These are phyloP conservation scores for Irpex rosettiformis DNA, from an alignment of 1,284 basidiomycete species.

Conservation along the genomic window DNA sequence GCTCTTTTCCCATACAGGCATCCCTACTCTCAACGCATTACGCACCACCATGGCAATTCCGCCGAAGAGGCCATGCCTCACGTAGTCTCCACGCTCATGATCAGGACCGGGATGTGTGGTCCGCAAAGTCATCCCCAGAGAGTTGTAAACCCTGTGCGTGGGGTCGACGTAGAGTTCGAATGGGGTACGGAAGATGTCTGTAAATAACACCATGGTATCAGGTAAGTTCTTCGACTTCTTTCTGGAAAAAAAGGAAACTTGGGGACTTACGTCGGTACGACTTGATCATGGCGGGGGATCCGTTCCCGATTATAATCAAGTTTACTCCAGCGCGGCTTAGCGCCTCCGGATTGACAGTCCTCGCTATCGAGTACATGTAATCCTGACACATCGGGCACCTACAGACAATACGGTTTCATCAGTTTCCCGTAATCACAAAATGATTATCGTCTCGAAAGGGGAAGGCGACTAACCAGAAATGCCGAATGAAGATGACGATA, in stretches of 20 bases:
- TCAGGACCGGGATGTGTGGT: slow-evolving; percentile 45
- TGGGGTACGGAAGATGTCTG: slow-evolving; percentile 57
- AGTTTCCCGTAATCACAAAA: background rate
- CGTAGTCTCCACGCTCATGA: slow-evolving; percentile 55
- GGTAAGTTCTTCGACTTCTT: background rate
- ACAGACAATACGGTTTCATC: too few species aligned
- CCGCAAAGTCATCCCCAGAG: slow-evolving; percentile 72
- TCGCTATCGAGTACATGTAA: slow-evolving; percentile 71
- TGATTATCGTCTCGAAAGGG: slow-evolving; percentile 9
- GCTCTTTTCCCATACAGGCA: slow-evolving; percentile 78
- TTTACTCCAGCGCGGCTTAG: slow-evolving; percentile 53
- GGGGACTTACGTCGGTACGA: slow-evolving; percentile 56
- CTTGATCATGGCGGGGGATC: slow-evolving; percentile 67
- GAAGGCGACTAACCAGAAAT: slow-evolving; percentile 53
- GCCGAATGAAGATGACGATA: slow-evolving; percentile 73
- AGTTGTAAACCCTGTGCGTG: slow-evolving; percentile 60
- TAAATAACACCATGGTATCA: background rate
- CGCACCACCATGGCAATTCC: slow-evolving; percentile 69
- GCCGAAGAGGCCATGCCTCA: slow-evolving; percentile 57
- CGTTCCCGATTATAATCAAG: slow-evolving; percentile 78
- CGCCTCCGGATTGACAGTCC: slow-evolving; percentile 46
- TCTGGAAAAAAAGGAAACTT: background rate
- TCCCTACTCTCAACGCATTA: slow-evolving; percentile 62
- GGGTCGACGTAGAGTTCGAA: slow-evolving; percentile 81
- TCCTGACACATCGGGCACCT: slow-evolving; percentile 82